Conservation (phyloP, 495 filamentous ascomycete species). For the Aspergillus diversus region DNA sequence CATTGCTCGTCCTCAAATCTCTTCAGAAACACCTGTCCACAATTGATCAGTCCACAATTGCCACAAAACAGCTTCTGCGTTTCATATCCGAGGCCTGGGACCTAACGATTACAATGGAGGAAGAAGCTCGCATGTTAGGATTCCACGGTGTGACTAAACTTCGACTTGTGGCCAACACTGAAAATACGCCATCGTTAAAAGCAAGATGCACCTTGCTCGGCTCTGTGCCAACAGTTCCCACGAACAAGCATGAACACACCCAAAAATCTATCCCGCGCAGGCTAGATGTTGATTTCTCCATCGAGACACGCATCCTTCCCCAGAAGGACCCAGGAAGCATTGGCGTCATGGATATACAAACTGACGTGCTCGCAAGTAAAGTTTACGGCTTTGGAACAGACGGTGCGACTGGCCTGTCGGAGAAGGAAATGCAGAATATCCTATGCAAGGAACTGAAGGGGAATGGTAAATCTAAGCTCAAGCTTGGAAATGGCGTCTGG, state of each 20-base stretch:
- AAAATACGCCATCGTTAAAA: slow-evolving; percentile 37
- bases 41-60: slow-evolving; percentile 35
- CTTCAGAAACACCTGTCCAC: slow-evolving; percentile 38
- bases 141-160: slow-evolving; percentile 52
- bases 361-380: slow-evolving; percentile 47
- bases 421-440: slow-evolving; percentile 44
- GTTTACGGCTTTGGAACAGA: slow-evolving; percentile 47
- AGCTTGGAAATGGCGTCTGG: slow-evolving; percentile 47
- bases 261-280: slow-evolving; percentile 24
- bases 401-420: slow-evolving; percentile 37
- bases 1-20: slow-evolving; percentile 43
- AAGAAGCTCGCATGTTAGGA: slow-evolving; percentile 51
- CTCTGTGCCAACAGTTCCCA: slow-evolving; percentile 22
- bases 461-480: slow-evolving; percentile 25
- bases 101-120: slow-evolving; percentile 41
- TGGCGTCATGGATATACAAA: slow-evolving; percentile 42
- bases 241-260: slow-evolving; percentile 7
- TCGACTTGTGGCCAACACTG: slow-evolving; percentile 32
- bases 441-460: slow-evolving; percentile 36
- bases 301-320: slow-evolving; percentile 34
- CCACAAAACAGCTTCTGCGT: slow-evolving; percentile 41
- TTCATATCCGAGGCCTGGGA: slow-evolving; percentile 50
- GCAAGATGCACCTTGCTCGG: slow-evolving; percentile 48
- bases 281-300: slow-evolving; percentile 50
- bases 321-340: slow-evolving; percentile 25